Evolutionary conservation across 345 rosid genomes (phyloP), one percentile per base, ranked within the genome.

Genomic region (Eucalyptus regnans): DNA sequence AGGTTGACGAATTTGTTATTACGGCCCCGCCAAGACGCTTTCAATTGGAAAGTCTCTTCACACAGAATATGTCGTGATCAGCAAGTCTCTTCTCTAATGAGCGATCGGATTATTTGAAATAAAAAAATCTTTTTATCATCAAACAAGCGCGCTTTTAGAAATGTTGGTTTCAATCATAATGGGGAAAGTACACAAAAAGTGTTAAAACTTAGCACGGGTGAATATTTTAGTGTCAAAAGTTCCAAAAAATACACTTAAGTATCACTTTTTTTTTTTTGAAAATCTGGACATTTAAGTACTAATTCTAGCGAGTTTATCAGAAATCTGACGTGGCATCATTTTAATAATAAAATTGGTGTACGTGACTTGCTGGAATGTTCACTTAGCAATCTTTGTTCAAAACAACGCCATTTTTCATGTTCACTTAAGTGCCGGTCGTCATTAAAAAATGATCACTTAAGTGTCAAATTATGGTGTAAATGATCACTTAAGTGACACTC

Each of bases 281-380:
- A 12, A 49, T 12, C 4, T 20, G 1, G 23, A 52, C 25, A 20
- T 52, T 52, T 18, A 52, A 52, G 58, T 52, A 52, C 4, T 8
- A 0, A 52, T 52, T 52, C 58, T 5, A 52, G 3, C 23, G 0
- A 52, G 58, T 2, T 20, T 52, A 52, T 20, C 4, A 0, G 0
- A 52, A 52, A 52, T 52, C 0, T 52, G 0, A 52, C 0, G 25
- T 52, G 2, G 5, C 25, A 52, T 52, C 58, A 52, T 7, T 52
- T 20, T 52, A 52, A 52, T 20, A 52, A 52, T 52, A 52, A 52
- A 52, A 7, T 0, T 1, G 2, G 23, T 18, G 0, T 52, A 7
- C 23, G 0, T 7, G 58, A 52, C 58, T 18, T 18, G 58, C 2
- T 20, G 0, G 58, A 52, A 52, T 52, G 4, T 52, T 52, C 58